Evolutionary conservation across 2,329 filamentous ascomycete species (phyloP), one percentile per base, ranked within the genome.

Genomic region (Exophiala bonariae): DNA sequence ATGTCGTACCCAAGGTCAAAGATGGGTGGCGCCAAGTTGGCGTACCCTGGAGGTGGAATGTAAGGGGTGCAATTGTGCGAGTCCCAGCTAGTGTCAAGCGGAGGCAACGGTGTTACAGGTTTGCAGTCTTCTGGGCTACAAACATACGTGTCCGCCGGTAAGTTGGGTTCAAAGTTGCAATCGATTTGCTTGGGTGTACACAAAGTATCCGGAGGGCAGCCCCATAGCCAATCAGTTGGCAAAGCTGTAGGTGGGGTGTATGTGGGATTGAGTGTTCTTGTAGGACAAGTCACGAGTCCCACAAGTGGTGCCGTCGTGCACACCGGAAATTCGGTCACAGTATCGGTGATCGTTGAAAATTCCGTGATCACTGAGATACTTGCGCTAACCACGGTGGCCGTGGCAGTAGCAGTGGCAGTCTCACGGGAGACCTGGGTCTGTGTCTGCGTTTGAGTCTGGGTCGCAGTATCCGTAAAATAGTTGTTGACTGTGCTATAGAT

Each of bases 181-280:
- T 58, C 52, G 2, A 59, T 61, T 40, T 66, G 67, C 10, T 61
- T 61, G 8, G 70, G 70, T 30, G 61, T 64, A 41, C 72, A 75
- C 18, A 74, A 57, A 17, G 58, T 68, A 9, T 69, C 70, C 14
- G 72, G 70, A 26, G 66, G 60, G 40, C 72, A 75, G 33, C 72
- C 72, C 67, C 68, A 73, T 3, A 66, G 63, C 22, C 70, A 68
- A 38, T 66, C 55, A 3, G 51, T 52, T 23, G 64, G 64, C 8
- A 65, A 44, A 4, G 60, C 45, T 16, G 43, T 48, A 1, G 56
- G 33, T 7, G 62, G 56, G 4, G 61, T 66, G 44, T 66, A 66
- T 4, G 58, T 61, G 18, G 63, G 63, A 45, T 66, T 66, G 36
- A 56, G 41, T 18, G 58, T 59, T 18, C 63, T 56, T 14, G 53